phyloP scores from a whole-genome alignment of 495 filamentous ascomycete genomes.

The Hypomontagnella monticulosa region DNA sequence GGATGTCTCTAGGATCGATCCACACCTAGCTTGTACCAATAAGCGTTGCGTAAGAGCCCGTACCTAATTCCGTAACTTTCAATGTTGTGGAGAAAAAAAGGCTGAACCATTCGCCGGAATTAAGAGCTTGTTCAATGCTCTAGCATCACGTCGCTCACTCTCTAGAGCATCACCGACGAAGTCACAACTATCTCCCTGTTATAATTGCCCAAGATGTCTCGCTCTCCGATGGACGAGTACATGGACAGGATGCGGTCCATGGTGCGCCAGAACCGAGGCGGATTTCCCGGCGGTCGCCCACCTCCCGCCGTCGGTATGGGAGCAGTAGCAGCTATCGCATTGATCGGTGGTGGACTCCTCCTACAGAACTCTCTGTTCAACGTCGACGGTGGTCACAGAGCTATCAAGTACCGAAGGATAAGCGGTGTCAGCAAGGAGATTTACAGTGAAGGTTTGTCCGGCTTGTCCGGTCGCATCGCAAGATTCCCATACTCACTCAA shows the following conservation, averaged over 20 bases:
- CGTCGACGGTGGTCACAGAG: conserved; percentile 98
- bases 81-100: no score
- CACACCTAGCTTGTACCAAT: no score
- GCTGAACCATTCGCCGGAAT: no score
- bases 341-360: conserved; percentile 71
- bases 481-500: conserved; percentile 20
- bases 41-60: no score
- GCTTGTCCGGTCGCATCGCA: conserved; percentile 5
- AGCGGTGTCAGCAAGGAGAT: conserved; percentile 97
- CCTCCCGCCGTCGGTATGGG: conserved; percentile 45
- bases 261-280: conserved; percentile 45
- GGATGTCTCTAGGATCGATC: no score
- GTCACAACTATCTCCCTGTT: no score
- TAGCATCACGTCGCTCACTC: no score
- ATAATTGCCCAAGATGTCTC: conserved; percentile 54
- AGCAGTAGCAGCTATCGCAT: conserved; percentile 50
- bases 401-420: conserved; percentile 96
- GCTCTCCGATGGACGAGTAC: conserved; percentile 58
- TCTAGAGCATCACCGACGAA: no score
- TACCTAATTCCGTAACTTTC: no score
- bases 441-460: conserved; percentile 84
- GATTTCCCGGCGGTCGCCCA: conserved; percentile 46
- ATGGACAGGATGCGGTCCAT: conserved; percentile 45
- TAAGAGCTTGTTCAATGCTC: no score
- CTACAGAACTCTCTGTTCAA: conserved; percentile 94